Evolutionary conservation across 139 green algal genomes (phyloP).

Genomic region (Chlamydomonas sp.): DNA sequence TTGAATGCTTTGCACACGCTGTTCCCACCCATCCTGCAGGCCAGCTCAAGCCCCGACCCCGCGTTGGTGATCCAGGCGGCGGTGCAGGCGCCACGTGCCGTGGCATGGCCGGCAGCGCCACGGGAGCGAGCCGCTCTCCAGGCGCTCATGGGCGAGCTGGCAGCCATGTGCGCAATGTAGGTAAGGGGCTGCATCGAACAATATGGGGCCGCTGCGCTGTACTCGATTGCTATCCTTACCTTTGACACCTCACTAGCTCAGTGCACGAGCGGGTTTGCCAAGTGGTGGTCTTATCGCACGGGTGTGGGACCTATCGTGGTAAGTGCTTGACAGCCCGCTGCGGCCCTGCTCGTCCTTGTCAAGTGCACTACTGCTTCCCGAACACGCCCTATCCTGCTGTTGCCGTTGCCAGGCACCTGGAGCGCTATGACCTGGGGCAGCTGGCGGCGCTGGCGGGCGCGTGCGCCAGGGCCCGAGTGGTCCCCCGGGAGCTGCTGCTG

Average conservation of each 20-base stretch:
- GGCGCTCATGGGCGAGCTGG: background rate
- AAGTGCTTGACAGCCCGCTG: too few species aligned
- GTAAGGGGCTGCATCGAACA: background rate
- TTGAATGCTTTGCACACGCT: too few species aligned
- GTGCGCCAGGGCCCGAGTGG: background rate
- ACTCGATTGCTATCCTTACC: too few species aligned
- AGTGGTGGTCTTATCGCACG: too few species aligned
- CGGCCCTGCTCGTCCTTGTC: too few species aligned
- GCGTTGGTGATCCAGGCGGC: constrained; percentile 1
- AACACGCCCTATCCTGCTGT: too few species aligned
- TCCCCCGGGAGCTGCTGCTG: background rate
- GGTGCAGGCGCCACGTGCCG: background rate
- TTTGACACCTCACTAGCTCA: too few species aligned
- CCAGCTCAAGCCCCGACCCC: background rate
- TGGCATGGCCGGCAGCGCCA: background rate
- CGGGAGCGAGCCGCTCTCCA: background rate
- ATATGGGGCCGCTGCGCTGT: too few species aligned
- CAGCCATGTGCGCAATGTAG: constrained; percentile 1
- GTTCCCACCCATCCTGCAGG: background rate
- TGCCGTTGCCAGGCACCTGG: background rate
- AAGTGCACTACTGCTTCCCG: too few species aligned
- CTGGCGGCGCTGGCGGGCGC: background rate
- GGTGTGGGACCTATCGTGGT: too few species aligned
- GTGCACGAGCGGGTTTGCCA: too few species aligned
- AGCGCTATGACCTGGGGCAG: background rate